Evolutionary conservation across 441 rosid species (phyloP).

Genomic region (Melastoma candidum): DNA sequence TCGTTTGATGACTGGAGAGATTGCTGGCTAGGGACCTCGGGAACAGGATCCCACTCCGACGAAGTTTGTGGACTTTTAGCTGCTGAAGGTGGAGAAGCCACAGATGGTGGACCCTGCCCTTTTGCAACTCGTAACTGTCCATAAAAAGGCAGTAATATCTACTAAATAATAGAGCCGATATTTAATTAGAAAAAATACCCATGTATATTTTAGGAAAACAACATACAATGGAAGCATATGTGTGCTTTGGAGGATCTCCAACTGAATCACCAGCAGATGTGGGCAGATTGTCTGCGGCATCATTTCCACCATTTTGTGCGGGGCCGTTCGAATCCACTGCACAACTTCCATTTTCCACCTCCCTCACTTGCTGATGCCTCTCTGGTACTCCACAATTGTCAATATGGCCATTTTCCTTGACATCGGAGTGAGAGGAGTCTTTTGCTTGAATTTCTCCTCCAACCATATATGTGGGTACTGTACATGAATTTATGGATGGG

Average conservation of each 20-base stretch:
- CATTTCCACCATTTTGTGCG: slow-evolving; percentile 17
- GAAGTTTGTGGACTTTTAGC: slow-evolving; percentile 24
- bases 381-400: slow-evolving; percentile 37
- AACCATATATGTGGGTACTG: slow-evolving; percentile 44
- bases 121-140: slow-evolving; percentile 45
- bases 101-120: slow-evolving; percentile 33
- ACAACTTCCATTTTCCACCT: slow-evolving; percentile 24
- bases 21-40: slow-evolving; percentile 25
- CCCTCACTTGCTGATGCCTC: slow-evolving; percentile 29
- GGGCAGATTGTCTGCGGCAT: slow-evolving; percentile 27
- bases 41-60: slow-evolving; percentile 34
- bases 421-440: slow-evolving; percentile 29
- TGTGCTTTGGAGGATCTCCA: slow-evolving; percentile 50
- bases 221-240: slow-evolving; percentile 74
- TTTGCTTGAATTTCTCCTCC: slow-evolving; percentile 34
- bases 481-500: slow-evolving; percentile 8
- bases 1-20: slow-evolving; percentile 21
- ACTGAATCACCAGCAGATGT: slow-evolving; percentile 35
- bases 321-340: slow-evolving; percentile 31
- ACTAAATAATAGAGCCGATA: slow-evolving; percentile 2
- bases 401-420: slow-evolving; percentile 35
- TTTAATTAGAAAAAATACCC: background rate
- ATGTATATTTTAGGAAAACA: slow-evolving; percentile 11
- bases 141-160: slow-evolving; percentile 9
- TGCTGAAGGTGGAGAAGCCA: slow-evolving; percentile 26